Base-by-base conservation (phyloP, 768 basidiomycete species). In the Suillus paluster region DNA sequence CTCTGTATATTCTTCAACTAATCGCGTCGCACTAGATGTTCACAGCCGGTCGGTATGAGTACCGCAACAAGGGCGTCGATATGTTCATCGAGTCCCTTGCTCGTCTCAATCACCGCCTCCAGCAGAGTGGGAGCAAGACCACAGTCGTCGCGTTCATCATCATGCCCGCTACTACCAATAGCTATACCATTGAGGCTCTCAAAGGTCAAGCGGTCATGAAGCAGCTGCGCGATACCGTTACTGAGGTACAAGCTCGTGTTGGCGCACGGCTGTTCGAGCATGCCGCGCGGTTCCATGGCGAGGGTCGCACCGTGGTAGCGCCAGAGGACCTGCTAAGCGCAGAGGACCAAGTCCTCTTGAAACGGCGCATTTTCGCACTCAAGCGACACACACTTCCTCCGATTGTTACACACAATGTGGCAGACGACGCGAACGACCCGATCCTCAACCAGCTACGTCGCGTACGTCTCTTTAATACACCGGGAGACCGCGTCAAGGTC, bases 61-160 rank as follows among this genome's bases (percentile, higher is more conserved):
- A 97, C 76, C 85, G 97, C 45, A 99, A 99, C 82, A 99, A 99
- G 81, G 97, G 97, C 60, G 95, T 99, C 34, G 97, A 99, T 73
- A 97, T 99, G 97, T 99, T 98, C 75, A 97, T 99, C 67, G 97
- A 99, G 78, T 84, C 91, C 19, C 86, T 99, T 60, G 97, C 97
- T 33, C 93, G 97, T 61, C 80, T 91, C 57, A 91, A 91, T 73
- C 79, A 81, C 71, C 83, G 83, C 36, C 79, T 91, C 39, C 83
- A 88, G 71, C 79, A 84, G 63, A 70, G 80, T 19, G 87, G 85
- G 21, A 90, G 92, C 17, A 86, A 83, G 64, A 84, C 86, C 52
- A 98, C 97, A 8, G 88, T 99, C 59, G 93, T 99, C 49, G 97
- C 97, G 0, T 99, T 99, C 81, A 94, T 99, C 75, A 98, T 99